phyloP scores from a whole-genome alignment of 1,284 basidiomycete genomes.

The Sutorius eximius region DNA sequence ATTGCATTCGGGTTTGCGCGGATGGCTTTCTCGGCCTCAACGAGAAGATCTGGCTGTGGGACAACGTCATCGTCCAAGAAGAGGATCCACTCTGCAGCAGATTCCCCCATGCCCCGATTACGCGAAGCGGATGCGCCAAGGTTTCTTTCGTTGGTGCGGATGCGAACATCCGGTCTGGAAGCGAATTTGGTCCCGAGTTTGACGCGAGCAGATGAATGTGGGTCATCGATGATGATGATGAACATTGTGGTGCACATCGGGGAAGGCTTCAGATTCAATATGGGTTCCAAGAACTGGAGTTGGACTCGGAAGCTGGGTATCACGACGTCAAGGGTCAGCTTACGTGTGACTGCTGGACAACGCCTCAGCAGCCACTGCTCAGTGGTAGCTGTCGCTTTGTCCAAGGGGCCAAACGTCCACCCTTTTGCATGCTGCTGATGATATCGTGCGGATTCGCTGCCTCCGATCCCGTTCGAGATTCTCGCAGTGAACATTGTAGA shows the following conservation, averaged over 20 bases:
- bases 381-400: constrained; percentile 40
- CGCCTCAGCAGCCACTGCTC: constrained; percentile 39
- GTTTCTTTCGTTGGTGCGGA: constrained; percentile 28
- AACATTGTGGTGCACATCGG: constrained; percentile 48
- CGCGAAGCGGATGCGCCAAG: constrained; percentile 40
- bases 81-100: constrained; percentile 29
- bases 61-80: constrained; percentile 62
- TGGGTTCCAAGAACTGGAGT: constrained; percentile 41
- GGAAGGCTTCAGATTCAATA: constrained; percentile 45
- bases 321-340: constrained; percentile 53
- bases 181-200: constrained; percentile 26
- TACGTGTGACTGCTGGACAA: constrained; percentile 29
- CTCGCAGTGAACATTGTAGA: constrained; percentile 46
- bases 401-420: constrained; percentile 53
- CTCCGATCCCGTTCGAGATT: constrained; percentile 49
- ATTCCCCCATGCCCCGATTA: constrained; percentile 31
- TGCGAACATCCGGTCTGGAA: constrained; percentile 24
- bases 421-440: constrained; percentile 39
- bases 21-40: constrained; percentile 48
- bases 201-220: constrained; percentile 41
- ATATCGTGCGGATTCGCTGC: constrained; percentile 47
- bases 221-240: constrained; percentile 60
- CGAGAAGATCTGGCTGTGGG: constrained; percentile 45
- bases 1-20: constrained; percentile 46
- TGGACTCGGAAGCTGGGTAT: constrained; percentile 59